Evolutionary conservation across 1,284 basidiomycete genomes (phyloP).

Genomic region (Moniliophthora roreri): DNA sequence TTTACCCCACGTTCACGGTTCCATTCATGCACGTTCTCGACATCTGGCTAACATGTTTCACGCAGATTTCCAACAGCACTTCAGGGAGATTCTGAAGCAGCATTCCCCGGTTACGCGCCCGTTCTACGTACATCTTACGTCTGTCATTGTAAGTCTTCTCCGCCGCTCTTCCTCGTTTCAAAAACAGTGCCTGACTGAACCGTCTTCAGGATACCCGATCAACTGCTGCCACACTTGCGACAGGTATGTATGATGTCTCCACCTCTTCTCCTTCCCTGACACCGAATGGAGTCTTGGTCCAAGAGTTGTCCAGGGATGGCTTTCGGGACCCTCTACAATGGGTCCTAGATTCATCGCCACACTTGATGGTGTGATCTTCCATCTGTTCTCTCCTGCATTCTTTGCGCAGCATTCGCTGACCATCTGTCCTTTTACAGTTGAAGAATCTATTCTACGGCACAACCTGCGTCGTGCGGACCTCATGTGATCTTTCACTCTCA

Average conservation of each 20-base stretch:
- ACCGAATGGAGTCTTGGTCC: too few relatives aligned
- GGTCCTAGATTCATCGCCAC: too few relatives aligned
- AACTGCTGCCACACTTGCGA: slow-evolving; percentile 11
- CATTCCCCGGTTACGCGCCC: slow-evolving; percentile 61
- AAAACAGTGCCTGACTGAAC: too few relatives aligned
- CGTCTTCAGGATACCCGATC: slow-evolving; percentile 13
- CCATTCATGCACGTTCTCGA: background rate
- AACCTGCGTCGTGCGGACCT: slow-evolving; percentile 54
- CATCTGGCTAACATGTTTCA: background rate
- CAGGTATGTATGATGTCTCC: slow-evolving; percentile 5
- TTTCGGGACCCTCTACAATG: too few relatives aligned
- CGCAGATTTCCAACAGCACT: slow-evolving; percentile 20
- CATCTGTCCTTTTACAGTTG: slow-evolving; percentile 28
- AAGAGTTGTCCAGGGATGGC: too few relatives aligned
- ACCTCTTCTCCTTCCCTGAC: too few relatives aligned
- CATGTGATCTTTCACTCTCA: slow-evolving; percentile 34
- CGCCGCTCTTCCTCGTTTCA: background rate
- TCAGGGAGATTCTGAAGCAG: slow-evolving; percentile 23
- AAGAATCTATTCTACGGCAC: slow-evolving; percentile 52
- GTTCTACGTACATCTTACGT: slow-evolving; percentile 73
- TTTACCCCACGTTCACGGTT: background rate
- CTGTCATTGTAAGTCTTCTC: slow-evolving; percentile 37
- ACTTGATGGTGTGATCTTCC: too few relatives aligned
- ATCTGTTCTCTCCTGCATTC: background rate
- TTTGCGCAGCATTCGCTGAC: background rate